Evolutionary conservation across 2,329 filamentous ascomycete species (phyloP), one percentile per base, ranked within the genome.

Genomic region (Clonostachys rhizophaga): DNA sequence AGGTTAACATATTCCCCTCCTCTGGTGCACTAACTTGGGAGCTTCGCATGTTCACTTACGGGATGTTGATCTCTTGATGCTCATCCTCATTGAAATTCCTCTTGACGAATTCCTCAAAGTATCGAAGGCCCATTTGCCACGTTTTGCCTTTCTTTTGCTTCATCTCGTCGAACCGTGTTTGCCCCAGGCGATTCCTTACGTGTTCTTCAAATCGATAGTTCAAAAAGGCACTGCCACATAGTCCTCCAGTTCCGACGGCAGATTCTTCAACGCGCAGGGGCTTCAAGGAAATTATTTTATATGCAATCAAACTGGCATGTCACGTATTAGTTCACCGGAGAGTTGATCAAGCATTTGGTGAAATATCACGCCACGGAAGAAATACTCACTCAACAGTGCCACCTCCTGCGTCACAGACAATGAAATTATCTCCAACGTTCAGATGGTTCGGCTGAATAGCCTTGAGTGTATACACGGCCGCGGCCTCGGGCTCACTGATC

Each of bases 61-160:
- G 87, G 5, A 91, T 79, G 49, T 90, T 90, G 49, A 91, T 80
- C 60, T 91, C 87, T 44, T 83, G 76, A 52, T 87, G 81, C 58
- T 90, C 87, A 42, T 89, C 86, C 56, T 88, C 84, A 59, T 88
- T 86, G 60, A 91, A 92, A 58, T 90, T 91, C 13, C 88, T 78
- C 67, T 92, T 92, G 13, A 92, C 87, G 60, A 89, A 91, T 59
- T 91, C 87, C 57, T 92, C 88, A 63, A 90, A 92, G 59, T 90
- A 91, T 47, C 82, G 79, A 44, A 91, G 70, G 3, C 84, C 88
- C 82, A 85, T 85, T 62, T 86, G 87, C 86, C 87, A 91, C 1
- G 84, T 89, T 65, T 88, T 90, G 4, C 78, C 79, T 64, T 90
- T 90, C 66, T 87, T 88, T 45, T 79, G 64, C 60, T 87, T 87